Base-by-base conservation (phyloP, 192 early-diverging fungal genomes). In the Coemansia sp. region DNA sequence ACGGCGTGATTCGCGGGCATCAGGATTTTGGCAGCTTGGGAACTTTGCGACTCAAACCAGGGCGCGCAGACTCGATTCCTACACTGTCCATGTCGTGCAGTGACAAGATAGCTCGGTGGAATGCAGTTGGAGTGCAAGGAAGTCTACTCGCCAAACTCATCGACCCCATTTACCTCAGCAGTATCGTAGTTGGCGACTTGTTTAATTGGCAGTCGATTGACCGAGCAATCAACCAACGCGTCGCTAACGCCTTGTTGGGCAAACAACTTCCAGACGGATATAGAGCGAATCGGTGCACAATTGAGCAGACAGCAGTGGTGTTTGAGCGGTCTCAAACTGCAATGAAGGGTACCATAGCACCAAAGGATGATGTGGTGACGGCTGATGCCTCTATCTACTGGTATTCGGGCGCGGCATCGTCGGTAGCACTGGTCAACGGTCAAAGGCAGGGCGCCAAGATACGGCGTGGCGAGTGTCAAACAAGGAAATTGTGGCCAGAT, bases 81-180 rank as follows among this genome's bases (percentile, higher is more conserved):
- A 86, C 85, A 0, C 65, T 76, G 22, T 76, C 71, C 61, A 86
- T 86, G 85, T 79, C 85, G 22, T 85, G 81, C 74, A 95, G 92
- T 73, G 96, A 98, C 84, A 98, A 98, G 76, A 87, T 98, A 15
- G 92, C 94, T 1, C 88, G 87, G 36, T 98, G 96, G 96, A 92
- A 87, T 63, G 86, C 91, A 20, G 74, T 97, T 29, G 95, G 96
- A 2, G 71, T 96, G 2, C 87, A 89, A 50, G 94, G 93, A 0
- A 86, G 88, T 7, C 68, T 95, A 15, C 71, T 98, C 1, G 74
- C 90, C 0, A 67, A 79, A n/a, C 58, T 92, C 16, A 75, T 90
- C 22, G 50, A 78, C 15, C 94, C 96, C 0, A 74, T 97, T 10
- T 93, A 91, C 67, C 75, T 97, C 3, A 36, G 64, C 1, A 81